Evolutionary conservation across 2,329 filamentous ascomycete species (phyloP).

Genomic region (Allantophomopsis cytisporea): DNA sequence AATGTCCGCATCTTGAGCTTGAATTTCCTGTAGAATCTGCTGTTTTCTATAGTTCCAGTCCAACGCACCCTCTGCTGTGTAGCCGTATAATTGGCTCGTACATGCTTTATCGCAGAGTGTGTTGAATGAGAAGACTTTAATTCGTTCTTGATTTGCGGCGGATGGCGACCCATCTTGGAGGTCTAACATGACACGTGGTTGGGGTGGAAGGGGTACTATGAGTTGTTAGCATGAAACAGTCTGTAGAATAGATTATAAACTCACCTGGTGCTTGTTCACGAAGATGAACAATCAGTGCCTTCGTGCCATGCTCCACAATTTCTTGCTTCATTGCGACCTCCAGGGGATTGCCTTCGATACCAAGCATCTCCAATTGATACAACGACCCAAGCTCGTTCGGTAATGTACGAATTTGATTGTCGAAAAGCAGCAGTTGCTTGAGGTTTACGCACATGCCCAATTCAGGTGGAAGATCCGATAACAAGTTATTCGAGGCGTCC

Average conservation of each 20-base stretch:
- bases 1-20: constrained; percentile 71
- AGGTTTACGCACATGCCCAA: constrained; percentile 95
- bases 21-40: constrained; percentile 72
- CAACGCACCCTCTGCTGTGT: constrained; percentile 71
- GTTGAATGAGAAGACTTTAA: constrained; percentile 89
- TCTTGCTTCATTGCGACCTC: constrained; percentile 64
- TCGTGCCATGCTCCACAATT: constrained; percentile 78
- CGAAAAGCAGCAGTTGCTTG: constrained; percentile 74
- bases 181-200: constrained; percentile 64
- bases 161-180: constrained; percentile 51
- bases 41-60: constrained; percentile 79
- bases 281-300: constrained; percentile 68
- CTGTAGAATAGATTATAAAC: constrained; percentile 18
- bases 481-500: constrained; percentile 79
- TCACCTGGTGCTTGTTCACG: constrained; percentile 76
- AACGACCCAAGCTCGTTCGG: constrained; percentile 82
- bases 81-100: constrained; percentile 74
- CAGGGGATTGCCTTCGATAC: constrained; percentile 84
- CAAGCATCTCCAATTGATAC: constrained; percentile 76
- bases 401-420: constrained; percentile 73
- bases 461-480: constrained; percentile 72
- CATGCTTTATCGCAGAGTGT: constrained; percentile 91
- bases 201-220: constrained; percentile 63
- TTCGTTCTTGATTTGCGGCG: constrained; percentile 44
- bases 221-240: constrained; percentile 6